Evolutionary conservation across 1,284 basidiomycete genomes (phyloP), one percentile per base, ranked within the genome.

Genomic region (Puccinia coronata): DNA sequence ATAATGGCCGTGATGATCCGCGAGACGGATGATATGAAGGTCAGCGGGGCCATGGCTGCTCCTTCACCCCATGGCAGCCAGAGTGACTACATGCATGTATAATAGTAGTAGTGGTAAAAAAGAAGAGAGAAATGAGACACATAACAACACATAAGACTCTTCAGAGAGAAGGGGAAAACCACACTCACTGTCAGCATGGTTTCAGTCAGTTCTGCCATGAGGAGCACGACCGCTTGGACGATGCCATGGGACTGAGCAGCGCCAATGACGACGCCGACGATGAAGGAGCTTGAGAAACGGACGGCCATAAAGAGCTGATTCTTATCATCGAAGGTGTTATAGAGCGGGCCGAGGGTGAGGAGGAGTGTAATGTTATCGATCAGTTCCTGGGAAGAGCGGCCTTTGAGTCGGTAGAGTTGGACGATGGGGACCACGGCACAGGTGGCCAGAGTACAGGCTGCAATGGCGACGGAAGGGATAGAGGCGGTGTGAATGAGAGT

Each of bases 1-100:
- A 80, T 80, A 11, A 80, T 59, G 16, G 78, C 69, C 1, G 41
- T 80, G 16, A 80, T 80, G 59, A 80, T 80, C 34, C 78, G 69
- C 28, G 69, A 63, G 18, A 80, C 78, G 53, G 78, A 80, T 5
- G 55, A 51, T 34, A 80, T 63, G 47, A 80, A 80, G 9, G 70
- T 41, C 16, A 80, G 39, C 2, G 78, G 78, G 31, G 69, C 78
- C 78, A 80, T 80, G 23, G 78, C 78, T n/a, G 78, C 78, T 8
- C 78, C 78, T 6, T 80, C 69, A 61, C 78, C 78, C 69, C 70
- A 80, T 4, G 78, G 78, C n/a, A 80, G 70, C 78, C 78, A 80
- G n/a, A 80, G 69, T 39, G 78, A 80, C 78, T 80, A 25, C 31
- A 41, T 55, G 31, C 70, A 70, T 39, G 41, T 49, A 80, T 72